Conservation (phyloP, 2,329 filamentous ascomycete genomes). For the Purpureocillium takamizusanense region DNA sequence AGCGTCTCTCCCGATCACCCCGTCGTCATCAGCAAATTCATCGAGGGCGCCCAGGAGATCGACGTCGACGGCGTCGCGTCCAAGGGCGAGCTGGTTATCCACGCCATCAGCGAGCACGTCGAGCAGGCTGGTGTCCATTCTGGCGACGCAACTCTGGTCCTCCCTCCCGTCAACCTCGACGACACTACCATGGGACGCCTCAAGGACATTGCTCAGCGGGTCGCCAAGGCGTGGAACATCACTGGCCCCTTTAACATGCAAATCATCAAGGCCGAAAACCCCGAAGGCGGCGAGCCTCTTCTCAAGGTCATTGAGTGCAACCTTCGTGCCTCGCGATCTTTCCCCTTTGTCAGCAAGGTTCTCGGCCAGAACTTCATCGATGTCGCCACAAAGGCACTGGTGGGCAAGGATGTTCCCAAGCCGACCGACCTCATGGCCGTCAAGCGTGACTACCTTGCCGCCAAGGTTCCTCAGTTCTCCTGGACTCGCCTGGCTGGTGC, state of each 20-base stretch:
- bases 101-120: slow-evolving; percentile 91
- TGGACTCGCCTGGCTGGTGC: slow-evolving; percentile 97
- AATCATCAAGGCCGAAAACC: slow-evolving; percentile 85
- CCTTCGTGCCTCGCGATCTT: slow-evolving; percentile 90
- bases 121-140: slow-evolving; percentile 98
- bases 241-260: slow-evolving; percentile 99
- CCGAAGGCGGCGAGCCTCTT: slow-evolving; percentile 62
- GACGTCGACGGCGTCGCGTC: slow-evolving; percentile 91
- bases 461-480: slow-evolving; percentile 97
- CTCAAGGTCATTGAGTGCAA: slow-evolving; percentile 99
- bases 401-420: slow-evolving; percentile 75
- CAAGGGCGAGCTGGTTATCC: slow-evolving; percentile 75
- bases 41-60: slow-evolving; percentile 92
- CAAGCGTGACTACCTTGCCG: slow-evolving; percentile 87
- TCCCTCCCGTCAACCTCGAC: slow-evolving; percentile 77
- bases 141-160: slow-evolving; percentile 87
- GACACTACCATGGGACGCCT: slow-evolving; percentile 70
- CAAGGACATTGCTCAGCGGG: slow-evolving; percentile 93
- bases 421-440: slow-evolving; percentile 80
- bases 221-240: slow-evolving; percentile 93
- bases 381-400: slow-evolving; percentile 83
- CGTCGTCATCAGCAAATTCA: slow-evolving; percentile 97
- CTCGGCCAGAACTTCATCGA: slow-evolving; percentile 96
- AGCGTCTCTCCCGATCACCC: slow-evolving; percentile 93
- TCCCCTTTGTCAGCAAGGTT: slow-evolving; percentile 97